Evolutionary conservation across 805 yeast genomes (phyloP).

Genomic region (Hanseniaspora thailandica): DNA sequence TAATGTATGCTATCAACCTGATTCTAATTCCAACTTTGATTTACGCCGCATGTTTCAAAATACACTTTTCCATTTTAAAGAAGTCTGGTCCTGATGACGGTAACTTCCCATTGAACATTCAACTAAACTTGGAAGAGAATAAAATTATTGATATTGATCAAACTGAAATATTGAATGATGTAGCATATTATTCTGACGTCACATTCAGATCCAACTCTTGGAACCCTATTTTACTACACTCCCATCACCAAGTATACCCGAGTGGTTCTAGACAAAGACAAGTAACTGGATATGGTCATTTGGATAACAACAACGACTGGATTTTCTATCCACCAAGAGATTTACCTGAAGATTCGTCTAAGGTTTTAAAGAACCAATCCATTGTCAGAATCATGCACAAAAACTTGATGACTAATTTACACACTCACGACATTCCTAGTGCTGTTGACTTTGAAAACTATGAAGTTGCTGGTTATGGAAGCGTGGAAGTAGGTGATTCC

Average conservation of each 20-base stretch:
- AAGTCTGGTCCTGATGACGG: conserved; percentile 90
- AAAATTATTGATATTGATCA: conserved; percentile 38
- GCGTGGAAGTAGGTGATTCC: conserved; percentile 48
- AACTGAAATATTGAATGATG: conserved; percentile 46
- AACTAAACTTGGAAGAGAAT: conserved; percentile 66
- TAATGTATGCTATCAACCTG: conserved; percentile 32
- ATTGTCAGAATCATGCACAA: conserved; percentile 51
- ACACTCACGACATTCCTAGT: conserved; percentile 56
- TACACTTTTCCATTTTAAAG: conserved; percentile 65
- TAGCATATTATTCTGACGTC: conserved; percentile 41
- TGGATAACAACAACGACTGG: conserved; percentile 66
- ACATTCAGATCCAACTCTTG: conserved; percentile 54
- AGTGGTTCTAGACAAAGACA: conserved; percentile 71
- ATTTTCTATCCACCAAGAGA: conserved; percentile 39
- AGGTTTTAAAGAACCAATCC: conserved; percentile 45
- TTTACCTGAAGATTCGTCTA: conserved; percentile 26
- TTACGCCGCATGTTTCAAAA: conserved; percentile 61
- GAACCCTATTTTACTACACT: conserved; percentile 62
- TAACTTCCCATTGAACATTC: conserved; percentile 78
- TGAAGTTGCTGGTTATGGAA: conserved; percentile 69
- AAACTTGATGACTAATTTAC: conserved; percentile 52
- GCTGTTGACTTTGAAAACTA: conserved; percentile 44
- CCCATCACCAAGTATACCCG: conserved; percentile 62
- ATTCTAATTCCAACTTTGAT: conserved; percentile 61
- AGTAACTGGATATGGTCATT: conserved; percentile 65